Base-by-base conservation (phyloP, 2,329 filamentous ascomycete species). In the Xylaria sp. region DNA sequence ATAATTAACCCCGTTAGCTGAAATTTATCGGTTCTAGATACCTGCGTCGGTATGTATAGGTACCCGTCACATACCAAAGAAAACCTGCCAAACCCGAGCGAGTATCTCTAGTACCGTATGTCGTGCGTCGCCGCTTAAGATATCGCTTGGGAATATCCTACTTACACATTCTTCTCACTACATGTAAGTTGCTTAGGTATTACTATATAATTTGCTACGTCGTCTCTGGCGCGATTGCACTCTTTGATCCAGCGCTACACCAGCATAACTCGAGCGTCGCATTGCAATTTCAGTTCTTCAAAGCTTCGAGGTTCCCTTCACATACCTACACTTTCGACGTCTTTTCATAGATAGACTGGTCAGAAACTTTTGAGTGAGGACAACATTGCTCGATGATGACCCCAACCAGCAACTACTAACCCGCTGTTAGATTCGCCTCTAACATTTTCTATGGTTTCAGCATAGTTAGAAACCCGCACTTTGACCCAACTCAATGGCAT, bases 401-500 rank as follows among this genome's bases (percentile, higher is more conserved):
- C 40, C 13, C 27, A 29, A 65, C 42, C 60, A 70, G 44, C 60
- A 72, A 27, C 37, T 64, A 51, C 50, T 63, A 57, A 62, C 61
- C 23, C 48, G 35, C 21, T 13, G 10, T 23, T 16, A 55, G n/a
- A 57, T 16, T 23, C 54, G 23, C 2, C n/a, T 13, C 18, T 51
- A 37, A 6, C 63, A 35, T 25, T n/a, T 23, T 23, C 32, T 27
- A 2, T 13, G 5, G 32, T 29, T 61, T 32, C 62, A 42, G 42
- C 63, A 57, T 25, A 54, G 37, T 63, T 12, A 40, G 35, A 32
- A 53, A 23, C 29, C 44, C 40, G 10, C 57, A 16, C 54, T 35
- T 6, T 42, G 44, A 66, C 71, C 69, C 74, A 77, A 80, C 60
- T 78, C 60, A 79, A 82, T 82, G 80, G 77, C 80, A 61, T 72